These are phyloP conservation scores for Solanum piurae DNA, from an alignment of 257 asterid species.

Conservation along the genomic window DNA sequence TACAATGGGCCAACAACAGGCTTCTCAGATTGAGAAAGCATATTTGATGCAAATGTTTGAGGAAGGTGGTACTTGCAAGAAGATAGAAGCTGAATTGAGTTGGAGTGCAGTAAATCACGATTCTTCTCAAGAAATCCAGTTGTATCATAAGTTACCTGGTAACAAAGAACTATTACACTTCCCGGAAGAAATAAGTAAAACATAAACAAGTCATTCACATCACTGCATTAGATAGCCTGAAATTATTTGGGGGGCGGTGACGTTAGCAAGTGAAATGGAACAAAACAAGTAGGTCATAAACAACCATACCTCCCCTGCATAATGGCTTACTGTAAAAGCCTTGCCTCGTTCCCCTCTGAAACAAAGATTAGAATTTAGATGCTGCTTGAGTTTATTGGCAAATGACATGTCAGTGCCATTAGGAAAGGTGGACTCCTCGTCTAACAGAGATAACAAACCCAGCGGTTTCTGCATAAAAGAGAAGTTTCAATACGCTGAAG, in stretches of 20 bases:
- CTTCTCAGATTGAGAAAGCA: slow-evolving; percentile 81
- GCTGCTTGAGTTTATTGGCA: slow-evolving; percentile 93
- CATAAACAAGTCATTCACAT: neutral
- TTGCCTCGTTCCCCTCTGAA: slow-evolving; percentile 78
- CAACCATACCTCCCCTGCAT: slow-evolving; percentile 87
- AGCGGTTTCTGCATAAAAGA: slow-evolving; percentile 71
- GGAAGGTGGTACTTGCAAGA: slow-evolving; percentile 85
- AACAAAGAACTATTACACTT: slow-evolving; percentile 3
- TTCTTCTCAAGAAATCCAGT: slow-evolving; percentile 95
- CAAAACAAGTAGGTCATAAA: neutral
- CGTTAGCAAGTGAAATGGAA: neutral
- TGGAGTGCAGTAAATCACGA: slow-evolving; percentile 84
- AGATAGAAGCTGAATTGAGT: slow-evolving; percentile 82
- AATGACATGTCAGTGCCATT: slow-evolving; percentile 94
- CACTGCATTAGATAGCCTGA: neutral
- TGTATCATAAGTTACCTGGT: slow-evolving; percentile 84
- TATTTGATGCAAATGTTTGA: slow-evolving; percentile 75
- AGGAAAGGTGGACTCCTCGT: slow-evolving; percentile 97
- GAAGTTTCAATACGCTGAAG: neutral
- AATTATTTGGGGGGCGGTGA: neutral
- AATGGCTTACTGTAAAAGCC: slow-evolving; percentile 82
- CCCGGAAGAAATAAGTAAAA: neutral
- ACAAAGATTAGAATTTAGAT: slow-evolving; percentile 64
- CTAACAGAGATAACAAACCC: slow-evolving; percentile 84
- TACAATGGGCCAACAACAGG: slow-evolving; percentile 76